Base-by-base conservation (phyloP, 129 eudicot species). In the Helichrysum umbraculigerum region DNA sequence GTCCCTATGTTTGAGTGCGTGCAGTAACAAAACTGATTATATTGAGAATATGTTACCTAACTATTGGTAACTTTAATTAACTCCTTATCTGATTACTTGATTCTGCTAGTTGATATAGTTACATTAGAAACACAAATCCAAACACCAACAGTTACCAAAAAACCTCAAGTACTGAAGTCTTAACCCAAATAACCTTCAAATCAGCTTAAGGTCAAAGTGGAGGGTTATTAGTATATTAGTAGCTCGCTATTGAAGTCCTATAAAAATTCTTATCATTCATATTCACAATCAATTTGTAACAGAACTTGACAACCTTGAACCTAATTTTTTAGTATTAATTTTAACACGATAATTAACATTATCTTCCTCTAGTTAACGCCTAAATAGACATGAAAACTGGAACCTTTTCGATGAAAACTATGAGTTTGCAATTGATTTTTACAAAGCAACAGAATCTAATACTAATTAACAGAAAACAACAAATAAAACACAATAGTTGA, bases 1-100 rank as follows among this genome's bases (percentile, higher is more conserved):
- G 41, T 17, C 60, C 41, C 33, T 50, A n/a, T 61, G 39, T 16
- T 22, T 44, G 12, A 59, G 28, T 44, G 59, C 30, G 9, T 34
- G 30, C 17, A 62, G 60, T 10, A 37, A 37, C 20, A 22, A 35
- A 71, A 63, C 47, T 64, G 59, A 64, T 75, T 64, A 75, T 21
- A 75, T 34, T 64, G 71, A 63, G 65, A 66, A 4, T 25, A 64
- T 7, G 6, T 61, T 47, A 47, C 50, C 63, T 42, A 75, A 47
- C 52, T 64, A 29, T 64, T 30, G 8, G 37, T 22, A 58, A 25
- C 69, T 33, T 6, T 11, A 6, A 30, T 2, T 0, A 64, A 30
- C 15, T 29, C 59, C 28, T 44, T 17, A 25, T 15, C 30, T 2
- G 30, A 68, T 39, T 39, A 39, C 11, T 16, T 68, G 20, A 19